Evolutionary conservation across 441 rosid species (phyloP).

Genomic region (Adansonia gregorii): DNA sequence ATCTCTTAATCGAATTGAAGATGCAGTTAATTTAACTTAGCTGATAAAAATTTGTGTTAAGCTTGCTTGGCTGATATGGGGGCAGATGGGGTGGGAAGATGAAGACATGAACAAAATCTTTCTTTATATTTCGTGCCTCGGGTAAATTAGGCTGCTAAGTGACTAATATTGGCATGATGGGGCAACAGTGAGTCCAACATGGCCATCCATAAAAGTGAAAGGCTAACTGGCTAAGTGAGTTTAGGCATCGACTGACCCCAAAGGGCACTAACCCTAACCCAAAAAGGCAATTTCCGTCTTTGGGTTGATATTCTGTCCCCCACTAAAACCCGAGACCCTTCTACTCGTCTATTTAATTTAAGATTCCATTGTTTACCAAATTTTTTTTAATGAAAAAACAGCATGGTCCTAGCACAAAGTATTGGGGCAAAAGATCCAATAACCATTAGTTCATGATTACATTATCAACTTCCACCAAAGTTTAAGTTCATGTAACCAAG

Average conservation of each 20-base stretch:
- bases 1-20: neutral
- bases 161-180: neutral
- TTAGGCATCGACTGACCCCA: slow-evolving; percentile 9
- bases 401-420: slow-evolving; percentile 19
- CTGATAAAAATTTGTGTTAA: neutral
- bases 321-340: neutral
- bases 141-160: neutral
- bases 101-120: slow-evolving; percentile 2
- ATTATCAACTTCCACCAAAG: slow-evolving; percentile 16
- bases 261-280: slow-evolving; percentile 16
- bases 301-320: slow-evolving; percentile 31
- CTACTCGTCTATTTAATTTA: slow-evolving; percentile 4
- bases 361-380: slow-evolving; percentile 32
- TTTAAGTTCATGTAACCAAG: slow-evolving; percentile 22
- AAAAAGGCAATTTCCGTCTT: slow-evolving; percentile 42
- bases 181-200: neutral
- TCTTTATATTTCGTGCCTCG: neutral
- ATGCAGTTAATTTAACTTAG: neutral
- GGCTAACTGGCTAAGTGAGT: neutral
- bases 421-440: slow-evolving; percentile 28
- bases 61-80: neutral
- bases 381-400: slow-evolving; percentile 12
- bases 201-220: slow-evolving; percentile 13
- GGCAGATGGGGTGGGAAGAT: neutral
- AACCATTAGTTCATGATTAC: slow-evolving; percentile 33